Evolutionary conservation across 371 early-diverging fungal genomes (phyloP).

Genomic region (Lichtheimia corymbifera): DNA sequence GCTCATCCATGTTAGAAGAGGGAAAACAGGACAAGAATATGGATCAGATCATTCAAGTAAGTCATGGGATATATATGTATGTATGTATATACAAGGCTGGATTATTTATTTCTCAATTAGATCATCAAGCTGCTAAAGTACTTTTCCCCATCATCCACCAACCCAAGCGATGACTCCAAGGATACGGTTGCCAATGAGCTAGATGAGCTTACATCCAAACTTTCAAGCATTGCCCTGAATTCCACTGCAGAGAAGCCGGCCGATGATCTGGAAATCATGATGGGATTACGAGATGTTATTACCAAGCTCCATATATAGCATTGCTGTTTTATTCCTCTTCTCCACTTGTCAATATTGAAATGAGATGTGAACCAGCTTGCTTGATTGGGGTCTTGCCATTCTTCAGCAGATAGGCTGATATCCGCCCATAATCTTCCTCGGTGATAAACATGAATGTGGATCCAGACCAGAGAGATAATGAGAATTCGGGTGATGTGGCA

Average conservation of each 20-base stretch:
- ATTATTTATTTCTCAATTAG: conserved; percentile 11
- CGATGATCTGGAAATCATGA: conserved; percentile 21
- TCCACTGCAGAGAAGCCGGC: neutral
- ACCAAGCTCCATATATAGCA: conserved; percentile 18
- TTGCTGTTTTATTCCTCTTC: neutral
- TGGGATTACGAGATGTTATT: conserved; percentile 22
- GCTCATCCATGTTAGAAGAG: neutral
- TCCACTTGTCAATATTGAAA: conserved; percentile 7
- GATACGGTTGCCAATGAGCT: conserved; percentile 13
- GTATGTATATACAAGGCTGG: neutral
- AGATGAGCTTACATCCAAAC: conserved; percentile 25
- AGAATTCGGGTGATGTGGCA: conserved; percentile 14
- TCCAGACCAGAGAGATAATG: conserved; percentile 17
- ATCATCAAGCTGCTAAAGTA: conserved; percentile 42
- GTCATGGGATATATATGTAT: conserved; percentile 7
- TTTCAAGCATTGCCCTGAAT: conserved; percentile 22
- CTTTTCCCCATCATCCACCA: conserved; percentile 17
- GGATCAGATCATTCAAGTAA: conserved; percentile 21
- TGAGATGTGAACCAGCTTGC: conserved; percentile 7
- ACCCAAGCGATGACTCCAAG: neutral
- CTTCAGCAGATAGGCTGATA: conserved; percentile 14
- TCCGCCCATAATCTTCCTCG: conserved; percentile 16
- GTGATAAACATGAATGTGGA: conserved; percentile 18
- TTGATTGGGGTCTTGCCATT: conserved; percentile 19
- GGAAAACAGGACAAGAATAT: conserved; percentile 9